A percentile compares a stretch with the other conserved stretches of the same genome.
These are phyloP conservation scores for Fraxinus americana DNA, from an alignment of 257 asterid species.

Conservation along the genomic window DNA sequence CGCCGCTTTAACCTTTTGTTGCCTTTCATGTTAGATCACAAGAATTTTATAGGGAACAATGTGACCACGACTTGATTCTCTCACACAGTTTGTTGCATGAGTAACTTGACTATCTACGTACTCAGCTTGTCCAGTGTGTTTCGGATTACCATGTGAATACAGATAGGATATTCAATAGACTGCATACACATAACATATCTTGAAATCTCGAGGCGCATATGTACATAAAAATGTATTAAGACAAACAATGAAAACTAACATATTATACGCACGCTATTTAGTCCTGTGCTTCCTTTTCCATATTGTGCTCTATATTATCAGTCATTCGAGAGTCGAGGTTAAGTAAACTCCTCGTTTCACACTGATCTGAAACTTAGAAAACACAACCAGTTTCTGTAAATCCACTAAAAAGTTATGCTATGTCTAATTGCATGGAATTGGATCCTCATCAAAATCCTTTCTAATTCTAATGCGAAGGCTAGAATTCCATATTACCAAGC, in stretches of 20 bases:
- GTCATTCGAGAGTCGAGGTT: background rate
- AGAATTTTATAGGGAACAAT: background rate
- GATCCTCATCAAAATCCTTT: background rate
- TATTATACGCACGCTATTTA: background rate
- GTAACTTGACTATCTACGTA: background rate
- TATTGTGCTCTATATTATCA: background rate
- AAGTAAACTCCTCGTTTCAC: background rate
- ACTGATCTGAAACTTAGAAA: background rate
- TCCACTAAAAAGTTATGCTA: background rate
- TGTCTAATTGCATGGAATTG: too few species aligned
- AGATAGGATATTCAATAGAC: background rate
- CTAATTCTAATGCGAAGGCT: background rate
- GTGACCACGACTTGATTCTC: background rate
- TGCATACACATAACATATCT: background rate
- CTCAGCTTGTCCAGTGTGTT: background rate
- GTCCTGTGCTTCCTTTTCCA: background rate
- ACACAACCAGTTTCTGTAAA: background rate
- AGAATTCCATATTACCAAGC: background rate
- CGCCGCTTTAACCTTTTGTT: background rate
- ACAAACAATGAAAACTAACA: background rate
- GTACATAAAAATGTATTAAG: background rate
- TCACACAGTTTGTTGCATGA: background rate
- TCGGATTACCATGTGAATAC: background rate
- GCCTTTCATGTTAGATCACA: conserved; percentile 9
- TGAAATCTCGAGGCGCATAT: background rate